Conservation (phyloP, 2,329 filamentous ascomycete species). For the Clarireedia paspali region DNA sequence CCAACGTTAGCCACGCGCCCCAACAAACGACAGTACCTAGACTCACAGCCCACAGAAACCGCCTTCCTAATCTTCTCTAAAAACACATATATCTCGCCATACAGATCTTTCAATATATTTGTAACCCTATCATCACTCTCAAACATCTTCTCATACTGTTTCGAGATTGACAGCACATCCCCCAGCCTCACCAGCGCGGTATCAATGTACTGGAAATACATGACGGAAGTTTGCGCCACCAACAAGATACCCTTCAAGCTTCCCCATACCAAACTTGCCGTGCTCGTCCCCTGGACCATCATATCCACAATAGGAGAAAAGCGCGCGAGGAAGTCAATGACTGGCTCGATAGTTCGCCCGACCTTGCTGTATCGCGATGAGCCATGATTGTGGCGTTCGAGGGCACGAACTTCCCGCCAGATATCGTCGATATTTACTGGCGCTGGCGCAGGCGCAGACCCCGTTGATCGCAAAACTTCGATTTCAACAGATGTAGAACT, state of each 20-base stretch:
- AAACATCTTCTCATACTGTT: conserved; percentile 7
- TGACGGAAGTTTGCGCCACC: conserved; percentile 7
- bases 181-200: conserved; percentile 4
- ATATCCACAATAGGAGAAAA: conserved; percentile 4
- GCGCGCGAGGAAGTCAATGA: conserved; percentile 4
- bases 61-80: conserved; percentile 1
- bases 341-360: conserved; percentile 4
- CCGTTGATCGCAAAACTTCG: background rate
- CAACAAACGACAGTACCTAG: background rate
- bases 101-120: background rate
- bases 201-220: conserved; percentile 4
- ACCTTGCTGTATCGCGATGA: conserved; percentile 4
- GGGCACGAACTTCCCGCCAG: conserved; percentile 7
- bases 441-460: background rate
- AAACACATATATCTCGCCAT: conserved; percentile 5
- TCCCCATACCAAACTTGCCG: conserved; percentile 5
- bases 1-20: background rate
- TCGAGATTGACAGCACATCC: conserved; percentile 1
- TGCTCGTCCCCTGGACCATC: conserved; percentile 6
- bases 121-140: background rate
- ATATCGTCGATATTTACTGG: conserved; percentile 4
- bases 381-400: conserved; percentile 4
- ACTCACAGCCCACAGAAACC: conserved; percentile 1
- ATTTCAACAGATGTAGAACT: background rate
- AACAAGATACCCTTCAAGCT: conserved; percentile 3